Conservation (phyloP, 768 basidiomycete genomes). For the Boletellus sp. region DNA sequence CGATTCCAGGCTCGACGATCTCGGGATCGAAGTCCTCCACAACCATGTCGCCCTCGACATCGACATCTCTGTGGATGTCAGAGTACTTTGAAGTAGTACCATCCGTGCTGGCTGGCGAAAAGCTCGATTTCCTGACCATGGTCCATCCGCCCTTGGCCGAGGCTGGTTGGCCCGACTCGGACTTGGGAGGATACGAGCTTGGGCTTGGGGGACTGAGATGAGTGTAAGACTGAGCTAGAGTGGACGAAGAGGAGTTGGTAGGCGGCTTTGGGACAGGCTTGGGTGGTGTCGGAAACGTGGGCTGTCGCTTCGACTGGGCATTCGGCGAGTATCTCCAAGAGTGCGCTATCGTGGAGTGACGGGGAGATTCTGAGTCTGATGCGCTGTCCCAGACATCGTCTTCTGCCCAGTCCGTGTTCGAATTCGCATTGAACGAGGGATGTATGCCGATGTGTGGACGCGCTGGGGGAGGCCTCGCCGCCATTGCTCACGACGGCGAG, state of each 20-base stretch:
- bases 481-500: constrained; percentile 34
- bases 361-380: constrained; percentile 73
- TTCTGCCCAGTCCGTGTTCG: constrained; percentile 68
- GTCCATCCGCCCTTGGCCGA: constrained; percentile 70
- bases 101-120: constrained; percentile 25
- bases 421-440: constrained; percentile 42
- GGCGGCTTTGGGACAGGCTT: constrained; percentile 50
- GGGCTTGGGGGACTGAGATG: constrained; percentile 72
- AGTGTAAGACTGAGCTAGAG: constrained; percentile 77
- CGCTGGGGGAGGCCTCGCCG: constrained; percentile 65
- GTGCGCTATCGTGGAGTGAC: constrained; percentile 48
- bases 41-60: constrained; percentile 74
- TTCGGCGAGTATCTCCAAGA: constrained; percentile 38
- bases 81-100: constrained; percentile 19
- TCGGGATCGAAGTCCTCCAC: constrained; percentile 73
- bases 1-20: constrained; percentile 27
- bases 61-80: constrained; percentile 45
- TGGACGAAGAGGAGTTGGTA: constrained; percentile 56
- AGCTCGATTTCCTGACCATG: constrained; percentile 52
- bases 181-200: constrained; percentile 66
- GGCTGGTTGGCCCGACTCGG: constrained; percentile 38
- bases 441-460: constrained; percentile 69
- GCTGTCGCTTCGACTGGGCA: constrained; percentile 20
- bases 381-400: constrained; percentile 86
- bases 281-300: constrained; percentile 42